phyloP scores from a whole-genome alignment of 139 green algal genomes.

The Pleodorina starrii region DNA sequence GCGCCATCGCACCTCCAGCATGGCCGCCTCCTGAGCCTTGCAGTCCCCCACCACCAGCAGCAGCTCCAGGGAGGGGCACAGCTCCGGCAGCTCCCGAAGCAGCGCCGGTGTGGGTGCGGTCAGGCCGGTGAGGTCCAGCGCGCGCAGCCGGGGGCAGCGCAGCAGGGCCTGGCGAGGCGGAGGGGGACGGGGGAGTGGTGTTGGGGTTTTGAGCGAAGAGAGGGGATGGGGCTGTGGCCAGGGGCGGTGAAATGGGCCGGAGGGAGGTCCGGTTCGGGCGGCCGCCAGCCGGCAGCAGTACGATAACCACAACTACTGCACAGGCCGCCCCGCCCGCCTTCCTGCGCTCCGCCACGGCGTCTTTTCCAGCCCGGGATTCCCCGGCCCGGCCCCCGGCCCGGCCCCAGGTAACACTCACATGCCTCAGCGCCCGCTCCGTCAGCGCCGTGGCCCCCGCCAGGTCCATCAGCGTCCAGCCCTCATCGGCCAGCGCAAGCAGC shows the following conservation, averaged over 20 bases:
- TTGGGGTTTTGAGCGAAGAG: too few relatives aligned
- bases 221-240: too few relatives aligned
- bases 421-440: conserved; percentile 12
- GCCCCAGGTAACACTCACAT: background rate
- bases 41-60: conserved; percentile 24
- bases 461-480: conserved; percentile 32
- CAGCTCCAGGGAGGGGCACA: conserved; percentile 20
- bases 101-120: background rate
- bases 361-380: too few relatives aligned
- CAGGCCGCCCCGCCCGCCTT: too few relatives aligned
- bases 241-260: background rate
- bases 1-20: conserved; percentile 23
- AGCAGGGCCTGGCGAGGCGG: background rate
- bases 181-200: too few relatives aligned
- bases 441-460: background rate
- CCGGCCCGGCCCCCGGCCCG: too few relatives aligned
- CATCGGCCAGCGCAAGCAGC: conserved; percentile 19
- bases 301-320: too few relatives aligned
- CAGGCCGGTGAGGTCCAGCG: conserved; percentile 14
- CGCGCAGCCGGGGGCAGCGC: background rate
- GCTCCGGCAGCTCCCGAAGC: conserved; percentile 12
- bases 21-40: conserved; percentile 1
- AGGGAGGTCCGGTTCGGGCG: too few relatives aligned
- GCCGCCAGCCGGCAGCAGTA: too few relatives aligned
- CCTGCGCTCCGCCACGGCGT: too few relatives aligned